Conservation (phyloP, 78 protist genomes). For the Dictyostelium intermedium region DNA sequence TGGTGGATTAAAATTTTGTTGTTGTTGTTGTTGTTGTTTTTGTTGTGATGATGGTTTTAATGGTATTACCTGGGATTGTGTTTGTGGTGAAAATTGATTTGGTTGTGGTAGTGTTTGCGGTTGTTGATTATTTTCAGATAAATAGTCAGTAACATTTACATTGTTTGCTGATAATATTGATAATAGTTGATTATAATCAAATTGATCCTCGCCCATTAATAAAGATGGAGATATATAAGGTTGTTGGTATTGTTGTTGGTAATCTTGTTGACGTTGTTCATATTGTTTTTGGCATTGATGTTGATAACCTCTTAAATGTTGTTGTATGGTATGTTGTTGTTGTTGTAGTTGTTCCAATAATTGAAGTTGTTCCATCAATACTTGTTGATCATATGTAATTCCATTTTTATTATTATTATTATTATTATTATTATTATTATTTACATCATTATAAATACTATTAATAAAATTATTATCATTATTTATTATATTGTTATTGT, state of each 20-base stretch:
- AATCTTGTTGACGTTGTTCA: neutral
- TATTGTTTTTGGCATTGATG: neutral
- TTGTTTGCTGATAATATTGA: neutral
- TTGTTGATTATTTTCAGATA: neutral
- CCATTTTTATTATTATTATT: neutral
- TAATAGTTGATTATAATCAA: neutral
- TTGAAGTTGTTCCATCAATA: neutral
- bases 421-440: neutral
- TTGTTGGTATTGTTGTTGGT: neutral
- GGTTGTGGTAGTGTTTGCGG: neutral
- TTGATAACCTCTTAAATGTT: neutral
- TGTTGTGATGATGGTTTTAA: neutral
- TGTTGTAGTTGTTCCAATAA: neutral
- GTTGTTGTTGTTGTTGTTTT: neutral
- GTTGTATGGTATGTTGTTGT: neutral
- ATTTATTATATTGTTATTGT: too few species aligned
- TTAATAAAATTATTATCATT: neutral
- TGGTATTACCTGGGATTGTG: neutral
- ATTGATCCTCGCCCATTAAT: neutral
- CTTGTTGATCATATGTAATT: neutral
- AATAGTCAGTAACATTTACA: neutral
- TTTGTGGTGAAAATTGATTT: neutral
- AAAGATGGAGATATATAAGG: neutral
- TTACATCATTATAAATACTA: neutral
- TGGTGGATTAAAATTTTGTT: neutral